These are phyloP conservation scores for Daedalea quercina DNA, from an alignment of 768 basidiomycete species.

Conservation along the genomic window DNA sequence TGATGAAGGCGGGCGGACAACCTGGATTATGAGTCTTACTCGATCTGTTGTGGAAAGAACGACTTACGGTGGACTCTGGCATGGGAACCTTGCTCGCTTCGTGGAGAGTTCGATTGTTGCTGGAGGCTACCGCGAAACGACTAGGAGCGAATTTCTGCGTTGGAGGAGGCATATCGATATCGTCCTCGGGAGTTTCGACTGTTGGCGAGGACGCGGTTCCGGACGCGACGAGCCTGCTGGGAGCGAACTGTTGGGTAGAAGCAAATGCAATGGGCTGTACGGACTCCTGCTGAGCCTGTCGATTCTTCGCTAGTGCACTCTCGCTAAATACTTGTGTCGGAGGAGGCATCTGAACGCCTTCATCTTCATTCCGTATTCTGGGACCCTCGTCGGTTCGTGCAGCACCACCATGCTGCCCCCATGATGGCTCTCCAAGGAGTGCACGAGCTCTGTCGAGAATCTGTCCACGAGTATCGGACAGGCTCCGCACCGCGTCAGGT, in stretches of 20 bases:
- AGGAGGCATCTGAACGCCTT: slow-evolving; percentile 7
- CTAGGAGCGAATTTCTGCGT: slow-evolving; percentile 22
- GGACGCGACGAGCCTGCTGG: slow-evolving; percentile 11
- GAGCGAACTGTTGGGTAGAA: slow-evolving; percentile 9
- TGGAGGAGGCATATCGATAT: slow-evolving; percentile 4
- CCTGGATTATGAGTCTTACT: slow-evolving; percentile 31
- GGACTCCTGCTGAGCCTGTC: not conserved
- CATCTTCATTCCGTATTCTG: not conserved
- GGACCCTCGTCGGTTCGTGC: not conserved
- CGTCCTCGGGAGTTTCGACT: not conserved
- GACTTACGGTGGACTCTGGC: slow-evolving; percentile 2
- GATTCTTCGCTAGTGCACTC: slow-evolving; percentile 27
- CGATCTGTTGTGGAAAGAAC: not conserved
- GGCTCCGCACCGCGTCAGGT: slow-evolving; percentile 37
- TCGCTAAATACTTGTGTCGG: slow-evolving; percentile 28
- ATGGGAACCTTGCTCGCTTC: not conserved
- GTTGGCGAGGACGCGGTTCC: not conserved
- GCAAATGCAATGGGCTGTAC: not conserved
- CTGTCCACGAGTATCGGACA: slow-evolving; percentile 38
- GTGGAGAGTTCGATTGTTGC: not conserved
- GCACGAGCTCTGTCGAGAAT: slow-evolving; percentile 34
- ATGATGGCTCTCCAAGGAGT: slow-evolving; percentile 22
- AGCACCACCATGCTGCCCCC: not conserved
- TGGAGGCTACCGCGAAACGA: slow-evolving; percentile 7
- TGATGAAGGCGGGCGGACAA: slow-evolving; percentile 4